Conservation (phyloP, 495 filamentous ascomycete genomes). For the Podospora pseudopauciseta region DNA sequence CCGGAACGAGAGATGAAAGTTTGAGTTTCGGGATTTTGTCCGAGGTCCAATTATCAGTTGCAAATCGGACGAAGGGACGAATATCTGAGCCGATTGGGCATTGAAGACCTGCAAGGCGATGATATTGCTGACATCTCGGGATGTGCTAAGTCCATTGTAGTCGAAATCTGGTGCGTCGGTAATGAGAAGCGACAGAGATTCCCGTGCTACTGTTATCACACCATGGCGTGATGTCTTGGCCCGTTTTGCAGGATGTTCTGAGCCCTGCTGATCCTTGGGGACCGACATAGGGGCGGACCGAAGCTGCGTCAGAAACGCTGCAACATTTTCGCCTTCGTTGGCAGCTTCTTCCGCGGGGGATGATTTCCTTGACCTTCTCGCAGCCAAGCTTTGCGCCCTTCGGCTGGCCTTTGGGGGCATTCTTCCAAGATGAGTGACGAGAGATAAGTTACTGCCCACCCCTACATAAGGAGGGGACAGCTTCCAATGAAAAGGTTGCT, state of each 20-base stretch:
- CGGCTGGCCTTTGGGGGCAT: conserved; percentile 2
- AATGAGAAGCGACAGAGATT: conserved; percentile 17
- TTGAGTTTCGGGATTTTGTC: neutral
- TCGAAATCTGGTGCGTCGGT: neutral
- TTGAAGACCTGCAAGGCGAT: conserved; percentile 11
- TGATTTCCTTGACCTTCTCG: neutral
- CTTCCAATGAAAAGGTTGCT: no score
- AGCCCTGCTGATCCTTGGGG: neutral
- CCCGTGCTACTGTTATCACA: conserved; percentile 27
- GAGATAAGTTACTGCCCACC: neutral
- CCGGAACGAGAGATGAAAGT: conserved; percentile 10
- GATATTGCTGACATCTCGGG: conserved; percentile 16
- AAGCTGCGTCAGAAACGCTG: conserved; percentile 21
- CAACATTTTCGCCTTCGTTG: conserved; percentile 8
- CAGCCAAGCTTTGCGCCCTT: neutral
- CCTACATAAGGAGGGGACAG: neutral
- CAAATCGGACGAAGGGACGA: neutral
- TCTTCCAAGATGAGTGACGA: neutral
- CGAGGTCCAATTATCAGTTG: conserved; percentile 7
- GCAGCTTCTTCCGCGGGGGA: neutral
- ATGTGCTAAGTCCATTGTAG: neutral
- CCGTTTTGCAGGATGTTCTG: conserved; percentile 22
- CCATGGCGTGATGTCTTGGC: conserved; percentile 12
- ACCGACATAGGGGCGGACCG: conserved; percentile 6
- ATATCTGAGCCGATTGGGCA: neutral